These are phyloP conservation scores for Aspergillus carlsbadensis DNA, from an alignment of 495 filamentous ascomycete species.

Conservation along the genomic window DNA sequence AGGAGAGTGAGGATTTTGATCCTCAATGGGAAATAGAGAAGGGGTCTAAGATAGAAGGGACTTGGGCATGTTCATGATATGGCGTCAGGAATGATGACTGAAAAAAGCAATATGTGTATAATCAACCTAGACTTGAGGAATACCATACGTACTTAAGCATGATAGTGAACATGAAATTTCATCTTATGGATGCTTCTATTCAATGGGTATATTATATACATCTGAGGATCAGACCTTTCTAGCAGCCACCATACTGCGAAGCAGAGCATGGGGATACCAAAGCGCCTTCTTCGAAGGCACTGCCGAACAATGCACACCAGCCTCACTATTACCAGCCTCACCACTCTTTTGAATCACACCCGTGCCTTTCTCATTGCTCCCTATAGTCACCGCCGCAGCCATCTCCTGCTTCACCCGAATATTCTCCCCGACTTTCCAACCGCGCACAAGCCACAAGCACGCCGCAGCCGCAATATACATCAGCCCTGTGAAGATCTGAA, in stretches of 20 bases:
- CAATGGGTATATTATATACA: not conserved
- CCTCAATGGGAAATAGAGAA: slow-evolving; percentile 15
- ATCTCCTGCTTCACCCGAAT: slow-evolving; percentile 35
- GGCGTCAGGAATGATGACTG: not conserved
- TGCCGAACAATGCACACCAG: not conserved
- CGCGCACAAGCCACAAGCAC: slow-evolving; percentile 46
- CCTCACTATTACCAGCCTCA: not conserved
- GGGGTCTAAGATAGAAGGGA: not conserved
- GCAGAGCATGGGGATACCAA: slow-evolving; percentile 30
- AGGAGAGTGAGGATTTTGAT: slow-evolving; percentile 57
- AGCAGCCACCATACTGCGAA: slow-evolving; percentile 33
- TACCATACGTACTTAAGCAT: too few species aligned
- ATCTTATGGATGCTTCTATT: too few species aligned
- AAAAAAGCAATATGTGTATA: not conserved
- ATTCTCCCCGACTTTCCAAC: slow-evolving; percentile 60
- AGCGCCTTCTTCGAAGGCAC: not conserved
- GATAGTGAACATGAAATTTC: too few species aligned
- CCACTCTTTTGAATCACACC: not conserved
- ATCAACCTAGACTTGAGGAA: too few species aligned
- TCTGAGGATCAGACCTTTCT: slow-evolving; percentile 30
- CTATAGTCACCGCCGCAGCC: not conserved
- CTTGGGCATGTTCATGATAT: not conserved
- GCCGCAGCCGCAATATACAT: slow-evolving; percentile 61
- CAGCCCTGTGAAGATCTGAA: slow-evolving; percentile 66
- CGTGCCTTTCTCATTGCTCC: not conserved